Conservation (phyloP, 2,329 filamentous ascomycete genomes). For the Penicillium sp. region DNA sequence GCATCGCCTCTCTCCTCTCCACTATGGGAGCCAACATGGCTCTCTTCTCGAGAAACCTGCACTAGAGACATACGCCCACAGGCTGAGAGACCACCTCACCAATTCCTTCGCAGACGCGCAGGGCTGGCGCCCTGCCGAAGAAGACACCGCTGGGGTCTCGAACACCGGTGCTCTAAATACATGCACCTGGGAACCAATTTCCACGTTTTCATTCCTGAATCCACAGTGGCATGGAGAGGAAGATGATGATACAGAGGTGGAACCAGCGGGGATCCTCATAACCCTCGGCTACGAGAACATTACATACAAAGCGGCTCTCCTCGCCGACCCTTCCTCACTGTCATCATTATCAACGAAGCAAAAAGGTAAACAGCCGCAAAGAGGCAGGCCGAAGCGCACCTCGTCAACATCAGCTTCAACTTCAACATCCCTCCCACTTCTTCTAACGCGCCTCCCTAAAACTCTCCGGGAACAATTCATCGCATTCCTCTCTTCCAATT, state of each 20-base stretch:
- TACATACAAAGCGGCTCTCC: slow-evolving; percentile 56
- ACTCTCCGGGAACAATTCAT: slow-evolving; percentile 55
- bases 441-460: slow-evolving; percentile 57
- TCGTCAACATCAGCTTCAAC: background rate
- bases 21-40: slow-evolving; percentile 49
- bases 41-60: slow-evolving; percentile 41
- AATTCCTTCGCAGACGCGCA: slow-evolving; percentile 54
- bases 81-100: slow-evolving; percentile 55
- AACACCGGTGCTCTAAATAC: slow-evolving; percentile 53
- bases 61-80: slow-evolving; percentile 53
- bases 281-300: slow-evolving; percentile 56
- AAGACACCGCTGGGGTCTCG: slow-evolving; percentile 43
- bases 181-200: slow-evolving; percentile 51
- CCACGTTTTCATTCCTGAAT: slow-evolving; percentile 38
- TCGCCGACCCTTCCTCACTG: slow-evolving; percentile 38
- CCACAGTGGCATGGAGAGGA: background rate
- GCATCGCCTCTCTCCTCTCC: slow-evolving; percentile 59
- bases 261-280: slow-evolving; percentile 51
- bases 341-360: background rate
- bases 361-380: background rate
- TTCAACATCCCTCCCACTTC: slow-evolving; percentile 56
- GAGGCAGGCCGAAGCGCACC: slow-evolving; percentile 1
- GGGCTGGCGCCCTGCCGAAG: slow-evolving; percentile 31
- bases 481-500: slow-evolving; percentile 54
- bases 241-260: background rate